A percentile compares a stretch with the other conserved stretches of the same genome.
Evolutionary conservation across 208 protist species (phyloP).

Genomic region (Trypanosoma conorhini): DNA sequence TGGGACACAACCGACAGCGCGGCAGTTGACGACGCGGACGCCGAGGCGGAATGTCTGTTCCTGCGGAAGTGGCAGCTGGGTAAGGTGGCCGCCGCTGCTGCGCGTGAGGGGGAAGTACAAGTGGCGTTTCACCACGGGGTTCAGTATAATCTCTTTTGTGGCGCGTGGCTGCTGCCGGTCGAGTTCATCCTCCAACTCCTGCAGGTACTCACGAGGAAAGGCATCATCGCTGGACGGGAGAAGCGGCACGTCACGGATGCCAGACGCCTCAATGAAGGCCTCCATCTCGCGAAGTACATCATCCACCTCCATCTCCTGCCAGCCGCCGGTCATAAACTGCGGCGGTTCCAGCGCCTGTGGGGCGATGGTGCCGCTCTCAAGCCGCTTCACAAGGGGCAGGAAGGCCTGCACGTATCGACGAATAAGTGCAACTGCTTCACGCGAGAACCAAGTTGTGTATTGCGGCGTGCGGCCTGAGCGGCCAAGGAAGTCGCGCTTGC

Average conservation of each 20-base stretch:
- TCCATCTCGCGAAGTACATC: slow-evolving; percentile 80
- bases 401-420: slow-evolving; percentile 64
- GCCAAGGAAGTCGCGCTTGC: slow-evolving; percentile 63
- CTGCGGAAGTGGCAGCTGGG: slow-evolving; percentile 71
- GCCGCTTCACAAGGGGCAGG: slow-evolving; percentile 60
- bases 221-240: slow-evolving; percentile 74
- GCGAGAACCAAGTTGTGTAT: slow-evolving; percentile 82
- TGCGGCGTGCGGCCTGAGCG: slow-evolving; percentile 44
- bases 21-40: slow-evolving; percentile 85
- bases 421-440: slow-evolving; percentile 60
- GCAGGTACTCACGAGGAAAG: slow-evolving; percentile 55
- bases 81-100: slow-evolving; percentile 60
- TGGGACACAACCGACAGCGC: slow-evolving; percentile 66
- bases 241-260: slow-evolving; percentile 68
- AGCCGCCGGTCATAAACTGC: slow-evolving; percentile 72
- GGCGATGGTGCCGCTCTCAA: slow-evolving; percentile 56
- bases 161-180: slow-evolving; percentile 33
- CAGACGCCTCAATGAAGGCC: slow-evolving; percentile 49
- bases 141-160: slow-evolving; percentile 43
- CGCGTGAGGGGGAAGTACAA: slow-evolving; percentile 82
- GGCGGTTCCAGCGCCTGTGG: slow-evolving; percentile 63
- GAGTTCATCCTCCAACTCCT: slow-evolving; percentile 65
- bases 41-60: slow-evolving; percentile 75
- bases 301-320: slow-evolving; percentile 53
- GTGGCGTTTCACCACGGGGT: slow-evolving; percentile 50